Evolutionary conservation across 1,284 basidiomycete species (phyloP).

Genomic region (Cutaneotrichosporon cavernicola): DNA sequence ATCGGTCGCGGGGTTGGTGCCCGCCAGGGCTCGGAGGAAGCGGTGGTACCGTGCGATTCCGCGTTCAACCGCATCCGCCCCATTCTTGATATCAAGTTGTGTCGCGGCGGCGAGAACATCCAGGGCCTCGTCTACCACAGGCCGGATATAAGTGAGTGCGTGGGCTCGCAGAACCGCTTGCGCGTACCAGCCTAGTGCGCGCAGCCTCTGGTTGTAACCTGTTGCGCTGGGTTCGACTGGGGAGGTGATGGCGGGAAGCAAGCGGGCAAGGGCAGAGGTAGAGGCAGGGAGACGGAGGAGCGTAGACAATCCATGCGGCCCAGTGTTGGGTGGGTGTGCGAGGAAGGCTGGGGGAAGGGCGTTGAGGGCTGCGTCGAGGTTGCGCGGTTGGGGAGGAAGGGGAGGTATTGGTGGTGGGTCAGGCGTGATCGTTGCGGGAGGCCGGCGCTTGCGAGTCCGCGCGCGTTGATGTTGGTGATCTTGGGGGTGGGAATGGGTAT

Average conservation of each 20-base stretch:
- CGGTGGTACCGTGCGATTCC: slow-evolving; percentile 6
- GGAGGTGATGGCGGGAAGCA: neutral
- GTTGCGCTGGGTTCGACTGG: neutral
- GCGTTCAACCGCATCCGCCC: neutral
- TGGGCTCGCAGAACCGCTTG: slow-evolving; percentile 1
- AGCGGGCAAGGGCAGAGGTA: neutral
- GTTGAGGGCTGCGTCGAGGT: slow-evolving; percentile 5
- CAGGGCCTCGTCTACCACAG: neutral
- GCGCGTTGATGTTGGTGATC: neutral
- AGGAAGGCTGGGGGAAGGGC: neutral
- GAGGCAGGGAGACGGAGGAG: slow-evolving; percentile 4
- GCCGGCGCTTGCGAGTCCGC: neutral
- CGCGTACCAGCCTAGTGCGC: neutral
- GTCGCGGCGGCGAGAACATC: neutral
- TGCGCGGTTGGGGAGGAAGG: neutral
- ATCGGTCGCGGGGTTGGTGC: neutral
- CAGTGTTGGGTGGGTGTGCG: neutral
- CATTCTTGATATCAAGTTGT: neutral
- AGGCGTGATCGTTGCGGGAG: neutral
- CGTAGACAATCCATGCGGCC: neutral
- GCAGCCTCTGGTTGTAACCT: neutral
- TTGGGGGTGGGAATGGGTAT: neutral
- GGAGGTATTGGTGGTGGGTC: neutral
- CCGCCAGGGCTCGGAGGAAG: slow-evolving; percentile 5
- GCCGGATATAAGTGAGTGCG: slow-evolving; percentile 3